Base-by-base conservation (phyloP, 2,329 filamentous ascomycete genomes). In the Penicillium sp. region DNA sequence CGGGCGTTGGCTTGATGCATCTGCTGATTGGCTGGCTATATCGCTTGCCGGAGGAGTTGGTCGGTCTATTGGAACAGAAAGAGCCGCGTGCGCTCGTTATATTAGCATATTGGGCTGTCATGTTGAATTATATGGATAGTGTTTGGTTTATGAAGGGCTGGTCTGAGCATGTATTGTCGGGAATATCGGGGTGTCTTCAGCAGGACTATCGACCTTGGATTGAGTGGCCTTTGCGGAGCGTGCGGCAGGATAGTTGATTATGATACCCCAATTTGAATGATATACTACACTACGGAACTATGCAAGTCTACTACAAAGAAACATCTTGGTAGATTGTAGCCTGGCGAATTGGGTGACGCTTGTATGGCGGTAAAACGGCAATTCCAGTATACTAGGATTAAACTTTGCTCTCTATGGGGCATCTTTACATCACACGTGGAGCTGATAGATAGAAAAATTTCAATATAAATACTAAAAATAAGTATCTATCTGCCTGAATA, bases 121-220 rank as follows among this genome's bases (percentile, higher is more conserved):
- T 77, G 5, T 50, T 78, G 24, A 68, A 65, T 42, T 73, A 71
- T 54, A 75, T 77, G 75, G 56, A 68, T 10, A 63, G 65, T 0
- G 59, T 61, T 0, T 78, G 75, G 75, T 71, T 77, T 44, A 77
- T 76, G 70, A 40, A 58, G 12, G 73, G 70, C 2, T 77, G 75
- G 75, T 68, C 72, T 42, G 53, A 56, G 22, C 75, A 77, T 73
- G 72, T 78, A 7, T 42, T 77, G 0, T 28, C n/a, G 8, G 75
- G 75, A 0, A 66, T 76, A 51, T 60, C 56, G 4, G 44, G 24
- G 3, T 74, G 55, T 28, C 49, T 77, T 17, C 35, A 45, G 0
- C 19, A 7, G 0, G 67, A 66, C 2, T 71, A 68, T 56, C 59
- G 65, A 4, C 35, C 38, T 8, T 73, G 69, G 72, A 70, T 76